A percentile compares a stretch with the other conserved stretches of the same genome.
Conservation (phyloP, 164 flowering plant genomes). For the Vitis riparia region DNA sequence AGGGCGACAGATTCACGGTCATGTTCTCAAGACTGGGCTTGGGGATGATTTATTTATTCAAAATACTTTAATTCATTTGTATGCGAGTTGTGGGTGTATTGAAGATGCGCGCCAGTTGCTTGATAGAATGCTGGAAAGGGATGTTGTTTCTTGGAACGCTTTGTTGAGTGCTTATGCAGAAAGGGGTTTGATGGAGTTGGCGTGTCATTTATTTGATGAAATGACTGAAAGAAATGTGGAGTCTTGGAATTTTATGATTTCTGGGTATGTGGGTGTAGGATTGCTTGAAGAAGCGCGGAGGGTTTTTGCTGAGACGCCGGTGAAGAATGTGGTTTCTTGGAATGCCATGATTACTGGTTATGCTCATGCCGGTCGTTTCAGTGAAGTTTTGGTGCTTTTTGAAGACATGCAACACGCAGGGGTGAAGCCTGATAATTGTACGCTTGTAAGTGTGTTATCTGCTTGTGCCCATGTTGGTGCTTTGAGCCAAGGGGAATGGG, state of each 20-base stretch:
- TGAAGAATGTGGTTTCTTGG: too few relatives aligned
- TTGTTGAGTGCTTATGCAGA: constrained; percentile 36
- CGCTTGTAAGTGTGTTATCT: constrained; percentile 36
- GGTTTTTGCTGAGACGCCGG: constrained; percentile 31
- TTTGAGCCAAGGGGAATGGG: constrained; percentile 41
- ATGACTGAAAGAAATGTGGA: constrained; percentile 39
- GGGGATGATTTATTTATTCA: constrained; percentile 28
- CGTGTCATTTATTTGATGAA: constrained; percentile 31
- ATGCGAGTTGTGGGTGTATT: constrained; percentile 22
- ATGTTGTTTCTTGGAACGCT: constrained; percentile 44
- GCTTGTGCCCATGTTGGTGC: constrained; percentile 41
- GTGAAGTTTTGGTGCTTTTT: constrained; percentile 26
- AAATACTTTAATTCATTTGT: constrained; percentile 32
- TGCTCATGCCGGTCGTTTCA: constrained; percentile 12
- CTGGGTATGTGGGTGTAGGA: constrained; percentile 30
- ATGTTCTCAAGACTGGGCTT: constrained; percentile 21
- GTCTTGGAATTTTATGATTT: constrained; percentile 55
- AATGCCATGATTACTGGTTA: constrained; percentile 23
- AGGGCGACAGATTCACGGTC: constrained; percentile 41
- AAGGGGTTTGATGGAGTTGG: constrained; percentile 28
- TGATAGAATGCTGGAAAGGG: constrained; percentile 27
- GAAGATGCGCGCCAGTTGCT: constrained; percentile 26
- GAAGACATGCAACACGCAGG: constrained; percentile 22
- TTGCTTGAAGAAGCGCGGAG: constrained; percentile 28
- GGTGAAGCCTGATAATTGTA: constrained; percentile 29